Evolutionary conservation across 2,329 filamentous ascomycete genomes (phyloP).

Genomic region (Metarhizium brunneum): DNA sequence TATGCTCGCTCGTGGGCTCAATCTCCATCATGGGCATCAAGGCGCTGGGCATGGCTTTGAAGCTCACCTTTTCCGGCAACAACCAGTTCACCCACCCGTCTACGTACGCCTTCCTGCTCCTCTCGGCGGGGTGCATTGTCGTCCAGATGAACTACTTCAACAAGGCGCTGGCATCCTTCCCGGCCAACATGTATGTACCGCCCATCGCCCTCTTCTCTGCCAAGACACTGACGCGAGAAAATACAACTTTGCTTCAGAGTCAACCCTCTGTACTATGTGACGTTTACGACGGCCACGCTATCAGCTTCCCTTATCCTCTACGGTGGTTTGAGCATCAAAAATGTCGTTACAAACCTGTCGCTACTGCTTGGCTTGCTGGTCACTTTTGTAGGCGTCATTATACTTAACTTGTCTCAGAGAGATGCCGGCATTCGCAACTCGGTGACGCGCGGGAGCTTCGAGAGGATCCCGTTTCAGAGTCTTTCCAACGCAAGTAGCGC

Average conservation of each 20-base stretch:
- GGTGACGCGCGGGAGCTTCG: not conserved
- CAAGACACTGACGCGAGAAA: slow-evolving; percentile 4
- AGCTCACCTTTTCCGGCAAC: slow-evolving; percentile 82
- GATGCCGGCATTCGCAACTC: slow-evolving; percentile 45
- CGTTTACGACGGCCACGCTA: slow-evolving; percentile 89
- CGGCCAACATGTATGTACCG: slow-evolving; percentile 76
- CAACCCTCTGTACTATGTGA: slow-evolving; percentile 94
- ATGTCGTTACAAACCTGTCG: slow-evolving; percentile 84
- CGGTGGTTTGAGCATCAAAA: slow-evolving; percentile 88
- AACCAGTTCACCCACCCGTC: slow-evolving; percentile 94
- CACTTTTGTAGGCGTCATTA: slow-evolving; percentile 90
- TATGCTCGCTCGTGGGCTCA: slow-evolving; percentile 93
- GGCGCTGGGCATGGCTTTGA: slow-evolving; percentile 93
- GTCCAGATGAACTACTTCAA: slow-evolving; percentile 99
- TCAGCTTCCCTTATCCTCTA: slow-evolving; percentile 94
- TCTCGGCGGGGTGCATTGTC: slow-evolving; percentile 85
- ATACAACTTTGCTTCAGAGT: slow-evolving; percentile 48
- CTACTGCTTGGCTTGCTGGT: slow-evolving; percentile 87
- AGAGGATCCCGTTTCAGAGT: not conserved
- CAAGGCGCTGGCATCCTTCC: slow-evolving; percentile 93
- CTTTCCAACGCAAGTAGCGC: not conserved
- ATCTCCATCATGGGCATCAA: slow-evolving; percentile 99
- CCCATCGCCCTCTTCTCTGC: not conserved
- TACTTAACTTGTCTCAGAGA: slow-evolving; percentile 86
- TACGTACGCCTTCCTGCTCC: slow-evolving; percentile 94